Conservation (phyloP, 1,284 basidiomycete species). For the Leccinum pallidistipes region DNA sequence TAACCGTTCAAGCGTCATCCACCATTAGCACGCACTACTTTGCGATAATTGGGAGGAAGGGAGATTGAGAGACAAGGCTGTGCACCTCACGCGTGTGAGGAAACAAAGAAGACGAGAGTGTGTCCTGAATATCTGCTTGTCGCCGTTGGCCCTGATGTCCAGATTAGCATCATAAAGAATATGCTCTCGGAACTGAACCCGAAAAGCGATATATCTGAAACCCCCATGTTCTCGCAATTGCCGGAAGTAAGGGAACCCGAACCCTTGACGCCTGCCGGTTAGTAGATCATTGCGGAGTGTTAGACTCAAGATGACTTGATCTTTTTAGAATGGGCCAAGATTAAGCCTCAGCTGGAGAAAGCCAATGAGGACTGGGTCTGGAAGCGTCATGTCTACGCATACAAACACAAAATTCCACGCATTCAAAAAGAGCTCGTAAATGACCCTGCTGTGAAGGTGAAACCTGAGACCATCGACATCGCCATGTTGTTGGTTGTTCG, state of each 20-base stretch:
- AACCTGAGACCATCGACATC: constrained; percentile 12
- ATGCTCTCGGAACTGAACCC: constrained; percentile 1
- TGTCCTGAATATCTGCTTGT: not conserved
- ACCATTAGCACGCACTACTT: constrained; percentile 4
- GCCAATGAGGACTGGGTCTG: not conserved
- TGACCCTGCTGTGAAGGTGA: not conserved
- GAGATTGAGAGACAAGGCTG: not conserved
- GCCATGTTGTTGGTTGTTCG: constrained; percentile 6
- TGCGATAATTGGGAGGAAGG: not conserved
- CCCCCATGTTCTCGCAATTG: not conserved
- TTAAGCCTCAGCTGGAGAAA: too few species aligned
- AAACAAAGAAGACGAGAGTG: constrained; percentile 11
- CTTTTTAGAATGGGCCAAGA: too few species aligned
- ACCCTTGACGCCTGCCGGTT: too few species aligned
- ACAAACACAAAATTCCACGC: too few species aligned
- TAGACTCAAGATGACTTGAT: too few species aligned
- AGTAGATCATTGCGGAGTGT: too few species aligned
- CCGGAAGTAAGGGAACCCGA: constrained; percentile 9
- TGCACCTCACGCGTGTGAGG: constrained; percentile 3
- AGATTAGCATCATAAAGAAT: constrained; percentile 10
- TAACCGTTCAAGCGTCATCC: not conserved
- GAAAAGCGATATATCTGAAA: too few species aligned
- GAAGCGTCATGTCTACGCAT: not conserved
- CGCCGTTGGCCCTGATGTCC: not conserved
- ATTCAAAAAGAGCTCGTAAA: not conserved